Evolutionary conservation across 495 filamentous ascomycete species (phyloP).

Genomic region (Sordaria brevicollis): DNA sequence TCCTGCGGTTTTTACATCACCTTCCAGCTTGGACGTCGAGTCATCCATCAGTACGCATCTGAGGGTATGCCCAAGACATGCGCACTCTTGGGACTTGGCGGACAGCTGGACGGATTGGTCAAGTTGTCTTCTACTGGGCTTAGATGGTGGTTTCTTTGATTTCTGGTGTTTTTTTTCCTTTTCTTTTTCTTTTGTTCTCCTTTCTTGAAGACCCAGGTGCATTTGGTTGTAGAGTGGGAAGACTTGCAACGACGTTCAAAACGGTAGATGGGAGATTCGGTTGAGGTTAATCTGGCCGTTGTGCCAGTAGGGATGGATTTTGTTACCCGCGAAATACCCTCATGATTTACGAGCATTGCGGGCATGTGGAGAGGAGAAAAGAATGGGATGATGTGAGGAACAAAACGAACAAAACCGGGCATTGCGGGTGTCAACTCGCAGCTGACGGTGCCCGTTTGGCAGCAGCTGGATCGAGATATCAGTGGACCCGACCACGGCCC

Average conservation of each 20-base stretch:
- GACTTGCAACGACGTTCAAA: not conserved
- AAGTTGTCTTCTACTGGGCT: not conserved
- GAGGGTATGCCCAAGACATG: not conserved
- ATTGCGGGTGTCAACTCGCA: not conserved
- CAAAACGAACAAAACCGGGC: not conserved
- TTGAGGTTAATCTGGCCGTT: not conserved
- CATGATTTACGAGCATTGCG: slow-evolving; percentile 2
- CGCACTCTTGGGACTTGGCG: not conserved
- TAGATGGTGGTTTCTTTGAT: not conserved
- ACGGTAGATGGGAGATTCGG: not conserved
- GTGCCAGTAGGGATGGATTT: not conserved
- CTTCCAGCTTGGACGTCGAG: not conserved
- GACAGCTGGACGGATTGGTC: not conserved
- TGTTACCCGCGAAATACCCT: slow-evolving; percentile 1
- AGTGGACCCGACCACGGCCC: not conserved
- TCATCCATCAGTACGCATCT: not conserved
- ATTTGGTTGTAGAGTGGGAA: not conserved
- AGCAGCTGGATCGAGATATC: not conserved
- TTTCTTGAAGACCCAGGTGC: not conserved
- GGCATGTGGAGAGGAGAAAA: not conserved
- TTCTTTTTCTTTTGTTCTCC: not conserved
- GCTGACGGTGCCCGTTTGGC: not conserved
- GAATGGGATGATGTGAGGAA: not conserved
- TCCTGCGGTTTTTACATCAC: not conserved
- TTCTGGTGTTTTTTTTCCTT: not conserved